Evolutionary conservation across 1,284 basidiomycete species (phyloP).

Genomic region (Leccinum angustisporum): DNA sequence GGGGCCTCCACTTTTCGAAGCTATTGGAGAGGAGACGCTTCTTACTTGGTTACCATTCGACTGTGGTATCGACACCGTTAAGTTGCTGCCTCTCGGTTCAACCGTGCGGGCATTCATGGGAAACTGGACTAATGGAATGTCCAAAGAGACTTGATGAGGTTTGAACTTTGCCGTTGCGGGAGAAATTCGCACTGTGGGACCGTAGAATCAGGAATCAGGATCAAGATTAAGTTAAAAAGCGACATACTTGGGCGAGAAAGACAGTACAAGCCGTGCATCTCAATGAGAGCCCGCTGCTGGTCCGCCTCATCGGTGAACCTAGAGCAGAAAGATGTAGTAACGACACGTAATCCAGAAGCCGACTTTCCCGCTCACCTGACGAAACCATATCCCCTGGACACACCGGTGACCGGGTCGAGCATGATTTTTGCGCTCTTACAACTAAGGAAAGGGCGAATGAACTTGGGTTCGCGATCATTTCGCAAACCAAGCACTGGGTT

Average conservation of each 20-base stretch:
- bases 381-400: constrained; percentile 89
- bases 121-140: constrained; percentile 51
- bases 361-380: constrained; percentile 57
- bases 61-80: constrained; percentile 49
- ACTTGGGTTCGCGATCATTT: constrained; percentile 78
- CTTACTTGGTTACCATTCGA: constrained; percentile 46
- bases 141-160: constrained; percentile 47
- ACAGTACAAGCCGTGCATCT: constrained; percentile 88
- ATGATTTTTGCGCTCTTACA: constrained; percentile 94
- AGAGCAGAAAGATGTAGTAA: constrained; percentile 11
- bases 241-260: constrained; percentile 78
- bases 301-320: constrained; percentile 86
- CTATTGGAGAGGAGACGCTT: constrained; percentile 69
- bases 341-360: neutral
- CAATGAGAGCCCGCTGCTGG: constrained; percentile 83
- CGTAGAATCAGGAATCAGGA: constrained; percentile 31
- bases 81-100: constrained; percentile 35
- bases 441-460: constrained; percentile 81
- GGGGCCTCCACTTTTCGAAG: constrained; percentile 37
- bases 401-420: constrained; percentile 84
- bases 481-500: constrained; percentile 80
- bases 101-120: constrained; percentile 33
- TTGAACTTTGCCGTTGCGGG: constrained; percentile 88
- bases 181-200: constrained; percentile 74
- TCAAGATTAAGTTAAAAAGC: constrained; percentile 12